phyloP scores from a whole-genome alignment of 805 yeast genomes.

The Ogataea trehalophila region DNA sequence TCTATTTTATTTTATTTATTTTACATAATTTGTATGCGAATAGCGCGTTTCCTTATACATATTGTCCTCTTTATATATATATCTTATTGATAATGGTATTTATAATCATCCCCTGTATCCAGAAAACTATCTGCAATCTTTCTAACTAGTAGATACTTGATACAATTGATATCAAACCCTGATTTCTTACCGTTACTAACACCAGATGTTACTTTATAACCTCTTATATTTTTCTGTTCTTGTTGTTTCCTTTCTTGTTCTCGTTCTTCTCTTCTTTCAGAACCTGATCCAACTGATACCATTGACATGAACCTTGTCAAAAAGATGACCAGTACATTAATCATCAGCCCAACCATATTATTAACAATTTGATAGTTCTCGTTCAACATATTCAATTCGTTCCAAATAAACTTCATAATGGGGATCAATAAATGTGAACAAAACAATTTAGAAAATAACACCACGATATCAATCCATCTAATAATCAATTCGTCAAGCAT shows the following conservation, averaged over 20 bases:
- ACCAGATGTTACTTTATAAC: background rate
- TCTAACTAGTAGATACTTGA: background rate
- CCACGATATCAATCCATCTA: background rate
- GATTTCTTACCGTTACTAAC: background rate
- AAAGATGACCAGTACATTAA: background rate
- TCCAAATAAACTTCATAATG: background rate
- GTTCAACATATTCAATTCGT: slow-evolving; percentile 5
- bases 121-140: background rate
- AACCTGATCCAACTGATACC: background rate
- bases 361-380: slow-evolving; percentile 6
- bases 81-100: too few relatives aligned
- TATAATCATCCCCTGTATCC: too few relatives aligned
- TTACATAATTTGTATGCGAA: too few relatives aligned
- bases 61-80: too few relatives aligned
- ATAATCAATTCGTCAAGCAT: too few relatives aligned
- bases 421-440: slow-evolving; percentile 1
- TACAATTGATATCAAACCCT: background rate
- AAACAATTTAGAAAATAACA: slow-evolving; percentile 1
- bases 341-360: background rate
- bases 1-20: too few relatives aligned
- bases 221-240: too few relatives aligned
- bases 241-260: too few relatives aligned
- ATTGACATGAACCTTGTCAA: background rate
- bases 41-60: too few relatives aligned
- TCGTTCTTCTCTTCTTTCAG: background rate